Evolutionary conservation across 257 asterid genomes (phyloP).

Genomic region (Ligustrum vulgare): DNA sequence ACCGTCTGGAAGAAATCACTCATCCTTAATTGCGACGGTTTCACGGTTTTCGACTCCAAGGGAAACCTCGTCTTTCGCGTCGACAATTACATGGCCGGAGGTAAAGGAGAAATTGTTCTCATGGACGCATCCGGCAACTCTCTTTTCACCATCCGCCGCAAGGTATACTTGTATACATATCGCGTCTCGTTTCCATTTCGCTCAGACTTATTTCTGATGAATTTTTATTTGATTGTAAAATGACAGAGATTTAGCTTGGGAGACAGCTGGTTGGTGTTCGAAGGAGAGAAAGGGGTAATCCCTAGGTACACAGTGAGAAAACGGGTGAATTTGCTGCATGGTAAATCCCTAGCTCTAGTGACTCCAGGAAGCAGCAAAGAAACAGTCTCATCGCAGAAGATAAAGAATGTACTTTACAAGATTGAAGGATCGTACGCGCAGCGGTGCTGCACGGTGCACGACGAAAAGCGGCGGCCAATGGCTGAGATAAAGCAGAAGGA

Average conservation of each 20-base stretch:
- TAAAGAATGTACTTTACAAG: conserved; percentile 21
- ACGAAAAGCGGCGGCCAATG: conserved; percentile 46
- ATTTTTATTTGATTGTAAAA: not conserved
- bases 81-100: conserved; percentile 58
- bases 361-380: conserved; percentile 5
- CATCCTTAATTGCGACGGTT: conserved; percentile 67
- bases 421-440: conserved; percentile 57
- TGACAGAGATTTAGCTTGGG: conserved; percentile 56
- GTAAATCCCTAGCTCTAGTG: conserved; percentile 48
- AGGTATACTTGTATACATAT: conserved; percentile 33
- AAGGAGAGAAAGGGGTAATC: conserved; percentile 44
- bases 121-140: conserved; percentile 69
- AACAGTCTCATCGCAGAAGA: not conserved
- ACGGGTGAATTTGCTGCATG: conserved; percentile 34
- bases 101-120: conserved; percentile 46
- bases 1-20: conserved; percentile 86
- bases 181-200: not conserved
- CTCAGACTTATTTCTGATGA: not conserved
- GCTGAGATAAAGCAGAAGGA: conserved; percentile 74
- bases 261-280: conserved; percentile 62
- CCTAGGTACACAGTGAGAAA: conserved; percentile 52
- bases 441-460: conserved; percentile 56
- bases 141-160: conserved; percentile 72
- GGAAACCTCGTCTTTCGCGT: conserved; percentile 73
- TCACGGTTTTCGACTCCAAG: conserved; percentile 60